A percentile compares a stretch with the other conserved stretches of the same genome.
Conservation (phyloP, 768 basidiomycete species). For the Collybia nuda region DNA sequence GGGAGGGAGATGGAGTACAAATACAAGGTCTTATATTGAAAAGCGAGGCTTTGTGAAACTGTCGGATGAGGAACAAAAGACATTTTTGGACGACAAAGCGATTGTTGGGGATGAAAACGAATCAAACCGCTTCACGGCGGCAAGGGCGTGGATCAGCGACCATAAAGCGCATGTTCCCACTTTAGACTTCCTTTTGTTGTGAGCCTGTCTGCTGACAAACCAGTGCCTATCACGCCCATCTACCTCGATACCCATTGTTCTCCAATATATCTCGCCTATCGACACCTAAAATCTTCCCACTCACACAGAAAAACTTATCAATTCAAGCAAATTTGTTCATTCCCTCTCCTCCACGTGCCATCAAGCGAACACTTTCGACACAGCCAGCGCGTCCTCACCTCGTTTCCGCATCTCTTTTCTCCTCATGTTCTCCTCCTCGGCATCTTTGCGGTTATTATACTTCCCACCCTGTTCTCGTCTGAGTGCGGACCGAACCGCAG, state of each 20-base stretch:
- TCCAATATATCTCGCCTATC: slow-evolving; percentile 14
- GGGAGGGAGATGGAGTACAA: slow-evolving; percentile 11
- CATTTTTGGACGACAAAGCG: slow-evolving; percentile 15
- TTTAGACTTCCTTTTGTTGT: slow-evolving; percentile 23
- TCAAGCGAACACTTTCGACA: slow-evolving; percentile 89
- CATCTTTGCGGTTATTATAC: slow-evolving; percentile 82
- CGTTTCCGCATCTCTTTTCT: slow-evolving; percentile 65
- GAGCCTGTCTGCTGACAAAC: slow-evolving; percentile 14
- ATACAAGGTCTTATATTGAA: slow-evolving; percentile 12
- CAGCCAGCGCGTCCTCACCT: slow-evolving; percentile 78
- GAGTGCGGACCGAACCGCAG: slow-evolving; percentile 68
- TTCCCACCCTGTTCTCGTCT: slow-evolving; percentile 76
- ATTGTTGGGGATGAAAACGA: not conserved
- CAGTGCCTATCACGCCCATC: slow-evolving; percentile 2
- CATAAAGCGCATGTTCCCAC: slow-evolving; percentile 7
- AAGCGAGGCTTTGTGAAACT: slow-evolving; percentile 10
- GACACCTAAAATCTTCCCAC: not conserved
- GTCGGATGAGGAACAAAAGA: slow-evolving; percentile 16
- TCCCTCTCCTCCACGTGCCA: slow-evolving; percentile 3
- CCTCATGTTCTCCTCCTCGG: slow-evolving; percentile 60
- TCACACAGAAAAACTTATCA: not conserved
- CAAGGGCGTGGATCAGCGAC: slow-evolving; percentile 7
- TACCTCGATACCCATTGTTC: slow-evolving; percentile 4
- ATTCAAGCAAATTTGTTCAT: slow-evolving; percentile 2
- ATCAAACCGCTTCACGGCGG: not conserved